Conservation (phyloP, 805 yeast genomes). For the Saturnispora serradocipensis region DNA sequence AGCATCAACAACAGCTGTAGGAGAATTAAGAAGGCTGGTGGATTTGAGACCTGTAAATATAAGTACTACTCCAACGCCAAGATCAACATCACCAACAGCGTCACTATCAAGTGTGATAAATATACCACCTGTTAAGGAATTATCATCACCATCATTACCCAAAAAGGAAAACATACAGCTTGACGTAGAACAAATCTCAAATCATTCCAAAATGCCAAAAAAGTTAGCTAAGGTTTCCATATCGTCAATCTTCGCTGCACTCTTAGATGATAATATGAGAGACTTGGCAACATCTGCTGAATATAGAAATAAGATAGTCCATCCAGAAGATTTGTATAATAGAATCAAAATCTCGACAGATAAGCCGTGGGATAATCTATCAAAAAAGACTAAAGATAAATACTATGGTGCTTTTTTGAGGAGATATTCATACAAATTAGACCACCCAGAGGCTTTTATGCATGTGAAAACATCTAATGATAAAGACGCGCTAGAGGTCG, state of each 20-base stretch:
- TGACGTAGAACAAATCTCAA: not conserved
- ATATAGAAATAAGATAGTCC: conserved; percentile 19
- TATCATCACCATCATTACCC: not conserved
- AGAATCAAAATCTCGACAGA: conserved; percentile 17
- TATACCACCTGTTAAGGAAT: not conserved
- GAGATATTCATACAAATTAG: conserved; percentile 19
- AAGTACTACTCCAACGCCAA: not conserved
- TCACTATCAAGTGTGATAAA: not conserved
- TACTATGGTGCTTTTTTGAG: conserved; percentile 26
- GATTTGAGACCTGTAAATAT: conserved; percentile 5
- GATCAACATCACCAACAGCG: not conserved
- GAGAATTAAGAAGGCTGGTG: conserved; percentile 10
- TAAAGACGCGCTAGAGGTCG: conserved; percentile 10
- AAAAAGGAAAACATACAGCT: not conserved
- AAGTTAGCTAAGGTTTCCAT: conserved; percentile 11
- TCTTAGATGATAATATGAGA: conserved; percentile 20
- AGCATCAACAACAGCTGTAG: conserved; percentile 6
- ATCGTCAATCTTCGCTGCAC: conserved; percentile 20
- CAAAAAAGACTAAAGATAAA: conserved; percentile 16
- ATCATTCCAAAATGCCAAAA: not conserved
- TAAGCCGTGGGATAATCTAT: conserved; percentile 20
- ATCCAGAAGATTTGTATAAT: conserved; percentile 22
- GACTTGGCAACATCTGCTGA: conserved; percentile 24
- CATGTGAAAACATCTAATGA: conserved; percentile 1
- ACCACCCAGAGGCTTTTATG: conserved; percentile 12